Conservation (phyloP, 768 basidiomycete genomes). For the Suillus subaureus region DNA sequence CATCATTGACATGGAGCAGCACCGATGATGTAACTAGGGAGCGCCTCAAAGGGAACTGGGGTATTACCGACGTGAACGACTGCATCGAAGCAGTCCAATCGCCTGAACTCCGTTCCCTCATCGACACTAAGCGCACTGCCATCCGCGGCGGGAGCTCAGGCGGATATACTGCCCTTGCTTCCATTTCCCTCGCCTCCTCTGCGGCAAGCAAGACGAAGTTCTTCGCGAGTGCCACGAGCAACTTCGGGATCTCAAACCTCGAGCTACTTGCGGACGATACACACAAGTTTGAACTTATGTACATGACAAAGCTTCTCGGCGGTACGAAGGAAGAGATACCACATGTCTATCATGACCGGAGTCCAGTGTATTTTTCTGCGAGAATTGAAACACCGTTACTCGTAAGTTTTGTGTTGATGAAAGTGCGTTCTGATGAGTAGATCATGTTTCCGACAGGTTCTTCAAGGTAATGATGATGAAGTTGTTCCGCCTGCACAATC, state of each 20-base stretch:
- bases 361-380: conserved; percentile 62
- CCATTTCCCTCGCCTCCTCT: conserved; percentile 42
- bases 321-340: conserved; percentile 55
- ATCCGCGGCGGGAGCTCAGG: conserved; percentile 78
- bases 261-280: conserved; percentile 57
- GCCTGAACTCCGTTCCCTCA: conserved; percentile 42
- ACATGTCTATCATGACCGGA: conserved; percentile 58
- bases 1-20: conserved; percentile 62
- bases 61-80: conserved; percentile 72
- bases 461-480: conserved; percentile 66
- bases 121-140: conserved; percentile 64
- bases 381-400: conserved; percentile 65
- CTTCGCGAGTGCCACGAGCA: conserved; percentile 64
- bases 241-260: conserved; percentile 74
- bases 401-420: conserved; percentile 49
- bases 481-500: conserved; percentile 74
- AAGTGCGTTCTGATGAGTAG: background rate
- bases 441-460: conserved; percentile 44
- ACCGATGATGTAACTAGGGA: conserved; percentile 54
- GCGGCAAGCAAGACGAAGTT: conserved; percentile 62
- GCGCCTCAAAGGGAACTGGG: conserved; percentile 69
- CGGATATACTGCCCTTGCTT: conserved; percentile 66
- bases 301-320: conserved; percentile 65
- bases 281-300: conserved; percentile 71
- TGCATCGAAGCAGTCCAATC: conserved; percentile 55